Percentiles rank a stretch among this genome's conserved stretches.
Conservation (phyloP, 108 stramenopile species). For the Nitzschia sp. region DNA sequence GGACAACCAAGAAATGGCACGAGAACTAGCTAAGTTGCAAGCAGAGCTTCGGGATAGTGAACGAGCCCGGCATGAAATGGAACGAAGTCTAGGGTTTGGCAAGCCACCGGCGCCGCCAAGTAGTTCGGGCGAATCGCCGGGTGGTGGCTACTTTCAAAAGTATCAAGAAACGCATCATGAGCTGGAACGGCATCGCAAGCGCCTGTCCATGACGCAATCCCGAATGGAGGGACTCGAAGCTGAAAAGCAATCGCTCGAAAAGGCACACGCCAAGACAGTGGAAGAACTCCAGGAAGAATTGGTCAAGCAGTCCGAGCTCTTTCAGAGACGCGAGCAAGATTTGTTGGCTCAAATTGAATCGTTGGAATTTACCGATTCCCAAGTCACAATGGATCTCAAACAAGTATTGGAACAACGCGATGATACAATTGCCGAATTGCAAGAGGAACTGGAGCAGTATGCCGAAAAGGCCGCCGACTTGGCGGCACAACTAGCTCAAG, state of each 20-base stretch:
- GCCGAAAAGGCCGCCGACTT: constrained; percentile 56
- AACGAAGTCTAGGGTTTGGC: constrained; percentile 4
- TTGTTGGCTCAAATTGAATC: constrained; percentile 28
- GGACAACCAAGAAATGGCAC: constrained; percentile 39
- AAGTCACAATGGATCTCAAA: constrained; percentile 16
- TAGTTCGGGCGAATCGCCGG: neutral
- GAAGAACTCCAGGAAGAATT: constrained; percentile 19
- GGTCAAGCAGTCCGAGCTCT: constrained; percentile 17
- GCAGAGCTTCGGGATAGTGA: constrained; percentile 12
- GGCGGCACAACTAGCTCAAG: constrained; percentile 42
- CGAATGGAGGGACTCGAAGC: constrained; percentile 17
- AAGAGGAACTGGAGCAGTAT: constrained; percentile 36
- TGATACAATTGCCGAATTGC: constrained; percentile 30
- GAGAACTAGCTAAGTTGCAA: constrained; percentile 36
- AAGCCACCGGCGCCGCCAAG: constrained; percentile 11
- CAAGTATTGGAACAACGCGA: constrained; percentile 32
- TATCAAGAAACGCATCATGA: constrained; percentile 44
- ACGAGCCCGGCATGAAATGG: constrained; percentile 8
- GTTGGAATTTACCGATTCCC: constrained; percentile 20
- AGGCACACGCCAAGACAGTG: constrained; percentile 20
- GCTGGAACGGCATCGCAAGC: constrained; percentile 20
- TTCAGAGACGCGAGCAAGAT: constrained; percentile 16
- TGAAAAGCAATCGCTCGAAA: constrained; percentile 18
- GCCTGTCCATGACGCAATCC: neutral
- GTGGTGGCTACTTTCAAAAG: constrained; percentile 19